A percentile compares a stretch with the other conserved stretches of the same genome.
Evolutionary conservation across 202 grass and related monocot genomes (phyloP).

Genomic region (Setaria viridis): DNA sequence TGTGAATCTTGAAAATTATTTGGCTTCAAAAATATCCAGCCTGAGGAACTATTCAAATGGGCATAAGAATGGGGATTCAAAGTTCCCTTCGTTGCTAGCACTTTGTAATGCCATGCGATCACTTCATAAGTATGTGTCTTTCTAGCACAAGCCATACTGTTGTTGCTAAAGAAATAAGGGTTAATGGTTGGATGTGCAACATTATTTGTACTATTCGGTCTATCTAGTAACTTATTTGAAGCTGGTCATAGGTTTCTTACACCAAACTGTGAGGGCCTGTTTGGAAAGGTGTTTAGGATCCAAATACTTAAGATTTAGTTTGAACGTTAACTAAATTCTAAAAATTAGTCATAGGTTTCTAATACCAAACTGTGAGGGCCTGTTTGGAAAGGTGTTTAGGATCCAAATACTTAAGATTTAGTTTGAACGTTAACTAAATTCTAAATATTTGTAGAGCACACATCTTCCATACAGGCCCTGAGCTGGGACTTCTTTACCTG

Average conservation of each 20-base stretch:
- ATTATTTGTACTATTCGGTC: background rate
- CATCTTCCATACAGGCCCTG: background rate
- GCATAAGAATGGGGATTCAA: conserved; percentile 58
- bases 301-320: background rate
- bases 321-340: background rate
- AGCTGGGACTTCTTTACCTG: background rate
- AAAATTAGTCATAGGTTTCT: background rate
- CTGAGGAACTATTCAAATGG: conserved; percentile 77
- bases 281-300: background rate
- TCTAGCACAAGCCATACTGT: background rate
- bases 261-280: background rate
- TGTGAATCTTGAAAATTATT: conserved; percentile 84
- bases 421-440: background rate
- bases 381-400: background rate
- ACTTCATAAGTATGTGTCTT: conserved; percentile 76
- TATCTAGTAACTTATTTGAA: background rate
- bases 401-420: background rate
- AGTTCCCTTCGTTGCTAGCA: conserved; percentile 63
- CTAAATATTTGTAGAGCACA: background rate
- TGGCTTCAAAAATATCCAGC: conserved; percentile 78
- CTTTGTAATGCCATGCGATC: conserved; percentile 80
- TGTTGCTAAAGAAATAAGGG: conserved; percentile 17
- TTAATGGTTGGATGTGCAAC: conserved; percentile 3
- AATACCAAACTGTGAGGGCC: background rate
- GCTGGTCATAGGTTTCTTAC: background rate